Evolutionary conservation across 352 stramenopile species (phyloP).

Genomic region (Pythium utonaiense): DNA sequence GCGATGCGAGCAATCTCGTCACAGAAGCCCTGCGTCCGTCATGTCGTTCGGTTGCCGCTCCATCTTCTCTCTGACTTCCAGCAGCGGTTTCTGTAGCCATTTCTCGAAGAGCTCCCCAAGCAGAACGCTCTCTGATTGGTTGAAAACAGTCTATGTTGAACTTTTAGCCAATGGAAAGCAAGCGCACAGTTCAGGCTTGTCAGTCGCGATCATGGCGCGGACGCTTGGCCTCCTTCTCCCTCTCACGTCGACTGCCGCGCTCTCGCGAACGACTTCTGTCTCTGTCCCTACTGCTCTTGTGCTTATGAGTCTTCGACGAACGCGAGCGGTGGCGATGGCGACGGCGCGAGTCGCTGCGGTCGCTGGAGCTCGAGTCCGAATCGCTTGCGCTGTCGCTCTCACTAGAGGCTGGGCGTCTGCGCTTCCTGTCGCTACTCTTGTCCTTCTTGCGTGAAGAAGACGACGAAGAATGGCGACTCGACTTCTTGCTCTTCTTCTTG

Average conservation of each 20-base stretch:
- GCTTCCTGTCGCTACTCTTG: constrained; percentile 20
- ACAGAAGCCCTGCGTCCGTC: too few species aligned
- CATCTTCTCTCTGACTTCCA: background rate
- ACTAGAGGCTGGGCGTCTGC: constrained; percentile 12
- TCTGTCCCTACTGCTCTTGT: constrained; percentile 15
- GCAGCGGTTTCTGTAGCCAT: constrained; percentile 18
- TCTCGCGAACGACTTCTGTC: too few species aligned
- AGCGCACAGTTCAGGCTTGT: too few species aligned
- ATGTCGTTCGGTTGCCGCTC: background rate
- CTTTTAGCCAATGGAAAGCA: constrained; percentile 18
- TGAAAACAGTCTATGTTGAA: background rate
- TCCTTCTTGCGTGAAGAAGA: constrained; percentile 19
- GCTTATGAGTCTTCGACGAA: constrained; percentile 25
- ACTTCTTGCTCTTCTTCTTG: constrained; percentile 46
- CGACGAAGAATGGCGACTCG: constrained; percentile 14
- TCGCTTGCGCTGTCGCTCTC: constrained; percentile 18
- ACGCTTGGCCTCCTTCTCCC: constrained; percentile 41
- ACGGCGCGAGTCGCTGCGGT: constrained; percentile 8
- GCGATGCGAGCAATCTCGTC: too few species aligned
- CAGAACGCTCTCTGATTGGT: constrained; percentile 11
- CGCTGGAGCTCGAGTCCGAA: constrained; percentile 16
- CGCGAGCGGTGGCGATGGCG: constrained; percentile 16
- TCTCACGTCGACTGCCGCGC: constrained; percentile 1
- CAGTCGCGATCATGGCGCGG: constrained; percentile 30
- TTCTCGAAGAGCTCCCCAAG: constrained; percentile 7